Conservation (phyloP, 2,329 filamentous ascomycete species). For the Niveomyces coronatus region DNA sequence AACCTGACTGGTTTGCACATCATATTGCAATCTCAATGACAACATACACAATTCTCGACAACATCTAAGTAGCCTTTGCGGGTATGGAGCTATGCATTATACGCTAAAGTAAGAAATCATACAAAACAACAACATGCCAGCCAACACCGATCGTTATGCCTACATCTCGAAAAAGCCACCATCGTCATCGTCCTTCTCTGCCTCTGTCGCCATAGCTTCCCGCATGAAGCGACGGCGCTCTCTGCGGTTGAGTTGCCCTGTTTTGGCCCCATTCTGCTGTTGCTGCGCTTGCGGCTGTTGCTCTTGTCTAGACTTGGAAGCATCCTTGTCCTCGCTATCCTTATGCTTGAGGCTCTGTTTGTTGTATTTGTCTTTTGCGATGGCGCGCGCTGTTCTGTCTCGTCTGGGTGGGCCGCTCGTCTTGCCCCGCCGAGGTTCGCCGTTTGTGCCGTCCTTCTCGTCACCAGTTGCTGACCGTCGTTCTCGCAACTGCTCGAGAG, state of each 20-base stretch:
- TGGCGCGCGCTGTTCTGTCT: constrained; percentile 8
- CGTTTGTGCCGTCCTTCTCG: background rate
- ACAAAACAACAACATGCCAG: background rate
- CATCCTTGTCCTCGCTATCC: constrained; percentile 15
- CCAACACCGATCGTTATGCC: background rate
- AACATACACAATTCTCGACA: too few species aligned
- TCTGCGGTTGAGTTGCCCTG: constrained; percentile 23
- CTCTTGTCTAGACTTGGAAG: too few species aligned
- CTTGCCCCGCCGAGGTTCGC: constrained; percentile 1
- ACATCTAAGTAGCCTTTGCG: too few species aligned
- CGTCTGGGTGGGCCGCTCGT: background rate
- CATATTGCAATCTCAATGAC: too few species aligned
- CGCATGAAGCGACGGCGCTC: constrained; percentile 26
- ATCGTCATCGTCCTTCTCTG: constrained; percentile 32
- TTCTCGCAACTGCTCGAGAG: constrained; percentile 46
- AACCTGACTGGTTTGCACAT: too few species aligned
- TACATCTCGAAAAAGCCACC: constrained; percentile 47
- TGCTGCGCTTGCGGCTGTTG: background rate
- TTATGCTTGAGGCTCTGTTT: constrained; percentile 16
- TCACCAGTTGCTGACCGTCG: constrained; percentile 24
- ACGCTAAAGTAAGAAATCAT: constrained; percentile 5
- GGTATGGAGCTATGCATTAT: constrained; percentile 5
- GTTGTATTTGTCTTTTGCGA: constrained; percentile 13
- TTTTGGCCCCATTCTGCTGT: constrained; percentile 16
- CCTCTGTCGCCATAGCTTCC: constrained; percentile 20